Evolutionary conservation across 176 grass and related monocot genomes (phyloP).

Genomic region (Dendrocalamus sinicus): DNA sequence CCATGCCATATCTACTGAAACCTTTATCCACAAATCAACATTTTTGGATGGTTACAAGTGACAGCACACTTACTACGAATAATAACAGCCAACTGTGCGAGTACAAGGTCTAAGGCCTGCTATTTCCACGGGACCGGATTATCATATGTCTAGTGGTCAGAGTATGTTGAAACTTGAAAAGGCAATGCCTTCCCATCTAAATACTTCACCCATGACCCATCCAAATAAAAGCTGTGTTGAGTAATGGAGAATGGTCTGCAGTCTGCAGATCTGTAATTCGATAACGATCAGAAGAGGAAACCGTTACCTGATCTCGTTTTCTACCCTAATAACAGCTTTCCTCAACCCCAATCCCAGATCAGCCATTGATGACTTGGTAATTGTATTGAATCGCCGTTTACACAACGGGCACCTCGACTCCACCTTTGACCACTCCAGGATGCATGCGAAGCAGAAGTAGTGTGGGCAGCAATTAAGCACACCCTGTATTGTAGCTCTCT

Average conservation of each 20-base stretch:
- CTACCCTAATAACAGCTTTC: slow-evolving; percentile 65
- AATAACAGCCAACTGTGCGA: slow-evolving; percentile 15
- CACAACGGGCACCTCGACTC: slow-evolving; percentile 76
- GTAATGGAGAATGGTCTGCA: not conserved
- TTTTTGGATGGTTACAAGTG: slow-evolving; percentile 19
- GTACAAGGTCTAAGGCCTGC: not conserved
- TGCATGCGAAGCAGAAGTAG: slow-evolving; percentile 81
- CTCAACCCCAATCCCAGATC: slow-evolving; percentile 53
- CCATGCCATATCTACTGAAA: not conserved
- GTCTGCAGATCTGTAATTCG: not conserved
- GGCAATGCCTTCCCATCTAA: slow-evolving; percentile 5
- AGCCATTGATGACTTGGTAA: slow-evolving; percentile 68
- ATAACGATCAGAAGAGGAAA: slow-evolving; percentile 26
- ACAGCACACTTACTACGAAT: not conserved
- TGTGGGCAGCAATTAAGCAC: slow-evolving; percentile 78
- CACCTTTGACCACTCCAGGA: slow-evolving; percentile 86
- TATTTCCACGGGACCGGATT: not conserved
- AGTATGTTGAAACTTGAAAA: not conserved
- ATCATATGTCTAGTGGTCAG: not conserved
- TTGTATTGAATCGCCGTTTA: slow-evolving; percentile 68
- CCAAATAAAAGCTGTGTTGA: not conserved
- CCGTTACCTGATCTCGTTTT: slow-evolving; percentile 74
- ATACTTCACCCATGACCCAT: not conserved
- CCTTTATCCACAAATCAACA: not conserved
- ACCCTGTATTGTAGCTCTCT: slow-evolving; percentile 61